Evolutionary conservation across 192 early-diverging fungal genomes (phyloP), one percentile per base, ranked within the genome.

Genomic region (Backusella psychrophila): DNA sequence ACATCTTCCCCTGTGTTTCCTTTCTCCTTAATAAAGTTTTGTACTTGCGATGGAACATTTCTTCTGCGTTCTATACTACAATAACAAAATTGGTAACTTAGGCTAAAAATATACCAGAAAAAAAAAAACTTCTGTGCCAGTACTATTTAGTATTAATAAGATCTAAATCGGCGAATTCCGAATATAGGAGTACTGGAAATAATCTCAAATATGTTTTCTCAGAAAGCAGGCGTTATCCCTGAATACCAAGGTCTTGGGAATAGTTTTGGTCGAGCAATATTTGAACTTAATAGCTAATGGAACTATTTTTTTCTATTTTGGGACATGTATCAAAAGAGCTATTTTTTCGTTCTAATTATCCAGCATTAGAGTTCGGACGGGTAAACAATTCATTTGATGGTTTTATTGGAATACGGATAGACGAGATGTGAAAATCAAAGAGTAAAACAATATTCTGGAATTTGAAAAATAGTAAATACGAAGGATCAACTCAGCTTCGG

Each of bases 11-110:
- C 56, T 63, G 56, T 63, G 21, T 63, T 63, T 63, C 56, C 56
- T 63, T 49, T 63, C 56, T 63, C 56, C 56, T 29, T 63, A 63
- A 63, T 63, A 63, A 29, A 63, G 56, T 31, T 63, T 63, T 63
- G 56, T 63, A 63, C 46, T 49, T 49, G 46, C 46, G 15, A 49
- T 49, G 5, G 46, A 49, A 49, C 23, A 63, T 63, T 63, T 63
- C 56, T 63, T 63, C 56, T 63, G 56, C 56, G 26, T 63, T 63
- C 56, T 26, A 26, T 63, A 29, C 56, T 63, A 63, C 56, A 26
- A 63, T 63, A 12, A 63, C 56, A 26, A 63, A 63, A 63, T 29
- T 21, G 56, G 56, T 63, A 63, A 29, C 56, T 63, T 23, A 11
- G 23, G 56, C 56, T 63, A 63, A 63, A 63, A 63, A 63, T 63